Base-by-base conservation (phyloP, 75 land plant species). In the Sequoia sempervirens region DNA sequence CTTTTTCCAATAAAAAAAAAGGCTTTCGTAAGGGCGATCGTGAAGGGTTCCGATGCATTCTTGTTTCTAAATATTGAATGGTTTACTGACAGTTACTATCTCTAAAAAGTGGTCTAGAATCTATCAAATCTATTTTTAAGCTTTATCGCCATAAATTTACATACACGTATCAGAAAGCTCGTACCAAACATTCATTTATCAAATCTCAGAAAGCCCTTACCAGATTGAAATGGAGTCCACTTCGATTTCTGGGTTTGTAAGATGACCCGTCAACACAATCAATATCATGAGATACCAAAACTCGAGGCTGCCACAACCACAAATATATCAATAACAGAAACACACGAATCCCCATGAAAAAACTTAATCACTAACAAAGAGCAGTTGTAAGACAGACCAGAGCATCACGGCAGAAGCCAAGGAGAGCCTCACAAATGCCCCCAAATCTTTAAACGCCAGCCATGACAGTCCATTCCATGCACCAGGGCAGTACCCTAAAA, bases 211-310 rank as follows among this genome's bases (percentile, higher is more conserved):
- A 70, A 10, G 36, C 15, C 32, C 73, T 8, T 89, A 95, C 97
- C 96, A 95, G 26, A 96, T 92, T 10, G 98, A 91, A 18, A 95
- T 82, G 20, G 94, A 90, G 80, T 92, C 93, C 23, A 95, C 93
- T 66, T 92, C 92, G 20, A 96, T 83, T 81, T 91, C 81, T 52
- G 98, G 90, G 41, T 95, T 91, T 61, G 85, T 86, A 46, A 96
- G 81, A 15, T 84, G 89, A 0, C 98, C 98, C 1, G 92, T 88
- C 43, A 96, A 86, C 45, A 96, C 87, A 32, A 96, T 82, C 20
- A 96, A 70, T 18, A 87, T 47, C 91, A 91, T 91, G 34, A 87
- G 86, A 66, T 90, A 95, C 98, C 98, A 96, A 54, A 91, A 92
- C 87, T 95, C 98, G 84, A 96, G 85, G 82, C 97, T 95, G 92